Conservation (phyloP, 257 asterid species). For the Primulina eburnea region DNA sequence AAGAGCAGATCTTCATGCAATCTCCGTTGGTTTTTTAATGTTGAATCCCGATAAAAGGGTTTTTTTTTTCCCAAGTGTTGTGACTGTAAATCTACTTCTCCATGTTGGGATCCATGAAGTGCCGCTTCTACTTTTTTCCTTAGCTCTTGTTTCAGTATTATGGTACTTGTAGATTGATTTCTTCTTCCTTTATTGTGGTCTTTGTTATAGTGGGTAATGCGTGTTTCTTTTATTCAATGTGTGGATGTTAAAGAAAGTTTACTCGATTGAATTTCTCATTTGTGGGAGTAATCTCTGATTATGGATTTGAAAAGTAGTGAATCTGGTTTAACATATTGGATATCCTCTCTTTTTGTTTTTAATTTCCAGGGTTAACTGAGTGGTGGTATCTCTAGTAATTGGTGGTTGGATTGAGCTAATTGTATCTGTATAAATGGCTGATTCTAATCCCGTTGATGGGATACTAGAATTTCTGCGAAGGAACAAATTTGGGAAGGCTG, state of each 20-base stretch:
- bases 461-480: constrained; percentile 66
- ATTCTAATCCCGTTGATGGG: constrained; percentile 66
- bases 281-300: not conserved
- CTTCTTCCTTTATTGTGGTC: constrained; percentile 12
- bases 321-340: constrained; percentile 18
- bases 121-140: constrained; percentile 14
- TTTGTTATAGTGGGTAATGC: constrained; percentile 8
- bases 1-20: constrained; percentile 45
- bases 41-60: constrained; percentile 30
- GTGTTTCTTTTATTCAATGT: constrained; percentile 15
- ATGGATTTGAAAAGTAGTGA: constrained; percentile 14
- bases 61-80: not conserved
- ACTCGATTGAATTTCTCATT: not conserved
- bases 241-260: constrained; percentile 16
- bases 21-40: constrained; percentile 24
- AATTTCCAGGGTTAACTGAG: constrained; percentile 48
- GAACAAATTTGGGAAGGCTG: constrained; percentile 82
- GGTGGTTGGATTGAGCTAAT: constrained; percentile 25
- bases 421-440: constrained; percentile 52
- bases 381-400: constrained; percentile 32
- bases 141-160: constrained; percentile 10
- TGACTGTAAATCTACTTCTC: not conserved
- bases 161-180: constrained; percentile 13
- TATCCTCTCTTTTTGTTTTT: constrained; percentile 9
- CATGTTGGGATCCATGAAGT: constrained; percentile 35